These are phyloP conservation scores for Pseudopyrenochaeta lycopersici DNA, from an alignment of 2,329 filamentous ascomycete genomes.

Conservation along the genomic window DNA sequence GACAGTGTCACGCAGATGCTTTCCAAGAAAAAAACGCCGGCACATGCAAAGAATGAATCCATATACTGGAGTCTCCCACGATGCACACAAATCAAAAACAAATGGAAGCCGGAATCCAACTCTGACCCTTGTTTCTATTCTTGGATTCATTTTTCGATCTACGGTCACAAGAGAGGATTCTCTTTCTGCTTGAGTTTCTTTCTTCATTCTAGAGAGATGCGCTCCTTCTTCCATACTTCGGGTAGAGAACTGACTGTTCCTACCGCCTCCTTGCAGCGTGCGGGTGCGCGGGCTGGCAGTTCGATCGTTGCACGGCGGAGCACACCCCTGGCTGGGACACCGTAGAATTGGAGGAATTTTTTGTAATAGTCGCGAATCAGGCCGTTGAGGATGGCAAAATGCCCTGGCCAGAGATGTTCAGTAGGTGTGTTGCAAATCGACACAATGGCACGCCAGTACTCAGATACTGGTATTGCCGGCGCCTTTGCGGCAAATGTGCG, in stretches of 20 bases:
- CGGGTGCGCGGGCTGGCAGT: constrained; percentile 63
- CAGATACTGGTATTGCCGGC: constrained; percentile 75
- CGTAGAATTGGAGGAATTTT: constrained; percentile 83
- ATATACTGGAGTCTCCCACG: too few species aligned
- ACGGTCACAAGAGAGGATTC: too few species aligned
- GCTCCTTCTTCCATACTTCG: constrained; percentile 42
- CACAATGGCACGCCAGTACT: constrained; percentile 85
- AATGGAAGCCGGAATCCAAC: too few species aligned
- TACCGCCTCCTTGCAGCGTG: constrained; percentile 35
- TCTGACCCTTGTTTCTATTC: too few species aligned
- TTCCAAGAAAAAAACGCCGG: too few species aligned
- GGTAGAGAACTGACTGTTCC: constrained; percentile 40
- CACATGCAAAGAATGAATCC: too few species aligned
- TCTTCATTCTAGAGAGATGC: constrained; percentile 25
- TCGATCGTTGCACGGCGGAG: constrained; percentile 77
- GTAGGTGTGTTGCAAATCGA: constrained; percentile 79
- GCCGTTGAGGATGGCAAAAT: constrained; percentile 60
- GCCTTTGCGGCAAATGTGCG: constrained; percentile 72
- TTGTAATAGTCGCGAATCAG: constrained; percentile 71
- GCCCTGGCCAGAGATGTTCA: constrained; percentile 57
- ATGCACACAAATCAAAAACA: too few species aligned
- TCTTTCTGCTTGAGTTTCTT: too few species aligned
- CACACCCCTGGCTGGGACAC: constrained; percentile 75
- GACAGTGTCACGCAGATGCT: too few species aligned
- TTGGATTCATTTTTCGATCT: too few species aligned